Evolutionary conservation across 2,329 filamentous ascomycete species (phyloP), one percentile per base, ranked within the genome.

Genomic region (Thelonectria rubi): DNA sequence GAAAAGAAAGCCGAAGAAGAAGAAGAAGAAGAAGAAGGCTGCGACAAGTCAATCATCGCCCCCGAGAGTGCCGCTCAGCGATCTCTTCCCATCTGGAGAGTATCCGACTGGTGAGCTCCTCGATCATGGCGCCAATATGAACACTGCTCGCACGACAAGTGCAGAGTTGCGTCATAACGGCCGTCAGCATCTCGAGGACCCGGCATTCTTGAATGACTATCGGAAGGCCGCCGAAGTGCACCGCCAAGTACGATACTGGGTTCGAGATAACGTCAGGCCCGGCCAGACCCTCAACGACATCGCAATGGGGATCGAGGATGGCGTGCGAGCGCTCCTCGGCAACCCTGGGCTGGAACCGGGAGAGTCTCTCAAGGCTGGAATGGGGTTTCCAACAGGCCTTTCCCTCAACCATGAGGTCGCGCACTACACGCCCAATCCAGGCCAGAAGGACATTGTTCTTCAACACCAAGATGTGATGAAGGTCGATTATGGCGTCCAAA

Each of bases 361-460:
- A 1, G 91, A 93, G 66, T 87, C 86, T 58, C 81, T 93, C 65
- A 87, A 87, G 72, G 89, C 88, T 21, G 92, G 92, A 34, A 89
- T 94, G 84, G 92, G 90, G 0, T 95, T 95, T 76, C 92, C 92
- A 1, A 93, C 91, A 1, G 92, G 92, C 53, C 79, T 95, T 45
- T 92, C 89, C 72, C 83, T 95, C 66, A 93, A 95, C 76, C 85
- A 94, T 72, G 90, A 89, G 62, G 91, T 91, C 0, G 92, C 92
- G 1, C 92, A 95, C 77, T 95, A 90, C 74, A 93, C 89, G 4
- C 92, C 92, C 0, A 95, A 94, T 71, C 88, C 91, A 0, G 91
- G 91, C 18, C 93, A 94, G 75, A 91, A 91, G 69, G 71, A 75
- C 6, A 82, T 89, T 42, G 76, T 92, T 11, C 79, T 94, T 37